Conservation (phyloP, 1,284 basidiomycete genomes). For the Puccinia novopanici region DNA sequence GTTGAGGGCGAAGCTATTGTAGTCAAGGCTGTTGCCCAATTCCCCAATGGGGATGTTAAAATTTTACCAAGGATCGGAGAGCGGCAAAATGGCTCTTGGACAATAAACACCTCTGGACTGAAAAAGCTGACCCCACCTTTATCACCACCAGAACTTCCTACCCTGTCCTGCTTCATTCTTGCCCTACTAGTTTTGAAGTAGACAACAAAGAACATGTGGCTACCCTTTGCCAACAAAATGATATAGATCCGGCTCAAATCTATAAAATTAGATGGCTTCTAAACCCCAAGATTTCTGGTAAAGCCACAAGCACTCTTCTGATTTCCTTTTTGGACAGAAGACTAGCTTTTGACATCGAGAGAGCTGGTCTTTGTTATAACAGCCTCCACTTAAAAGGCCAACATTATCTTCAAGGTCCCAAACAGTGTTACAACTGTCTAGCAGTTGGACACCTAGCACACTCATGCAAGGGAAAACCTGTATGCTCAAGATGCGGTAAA, state of each 20-base stretch:
- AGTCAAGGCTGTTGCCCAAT: neutral
- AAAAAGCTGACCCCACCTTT: neutral
- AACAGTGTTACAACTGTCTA: conserved; percentile 17
- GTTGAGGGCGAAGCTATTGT: neutral
- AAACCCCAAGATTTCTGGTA: neutral
- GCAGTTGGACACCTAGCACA: neutral
- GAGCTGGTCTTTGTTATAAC: too few relatives aligned
- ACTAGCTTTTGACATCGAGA: neutral
- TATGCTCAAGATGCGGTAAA: neutral
- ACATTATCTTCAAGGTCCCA: neutral
- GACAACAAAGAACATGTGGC: neutral
- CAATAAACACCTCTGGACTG: neutral
- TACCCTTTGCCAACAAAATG: neutral
- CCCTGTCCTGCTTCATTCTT: neutral
- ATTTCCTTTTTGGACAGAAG: neutral
- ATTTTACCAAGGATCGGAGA: neutral
- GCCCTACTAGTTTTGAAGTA: conserved; percentile 1
- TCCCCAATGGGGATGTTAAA: too few relatives aligned
- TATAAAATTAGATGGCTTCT: conserved; percentile 17
- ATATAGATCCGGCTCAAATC: neutral
- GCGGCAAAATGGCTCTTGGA: conserved; percentile 11
- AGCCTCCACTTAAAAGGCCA: too few relatives aligned
- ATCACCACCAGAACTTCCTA: neutral
- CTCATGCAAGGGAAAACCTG: neutral
- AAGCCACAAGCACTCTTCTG: neutral